phyloP scores from a whole-genome alignment of 257 asterid species.

The Ligustrum vulgare region DNA sequence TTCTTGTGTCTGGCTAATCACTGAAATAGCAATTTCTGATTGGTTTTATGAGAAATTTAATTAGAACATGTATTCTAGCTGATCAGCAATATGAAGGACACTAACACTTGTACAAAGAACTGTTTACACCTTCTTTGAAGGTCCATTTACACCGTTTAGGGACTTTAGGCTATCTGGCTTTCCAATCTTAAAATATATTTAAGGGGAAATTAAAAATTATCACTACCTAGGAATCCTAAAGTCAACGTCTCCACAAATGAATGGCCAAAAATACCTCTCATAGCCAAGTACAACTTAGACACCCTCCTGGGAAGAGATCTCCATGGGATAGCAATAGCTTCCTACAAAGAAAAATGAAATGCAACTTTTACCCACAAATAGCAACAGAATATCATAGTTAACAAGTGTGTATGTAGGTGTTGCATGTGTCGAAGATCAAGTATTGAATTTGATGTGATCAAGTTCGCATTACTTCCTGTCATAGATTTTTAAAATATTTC shows the following conservation, averaged over 20 bases:
- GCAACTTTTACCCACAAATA: slow-evolving; percentile 23
- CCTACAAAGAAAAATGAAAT: slow-evolving; percentile 43
- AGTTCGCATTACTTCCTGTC: not conserved
- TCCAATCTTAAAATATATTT: not conserved
- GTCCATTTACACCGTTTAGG: not conserved
- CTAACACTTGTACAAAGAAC: not conserved
- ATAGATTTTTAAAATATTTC: no score
- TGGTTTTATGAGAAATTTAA: not conserved
- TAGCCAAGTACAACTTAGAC: slow-evolving; percentile 78
- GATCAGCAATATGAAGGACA: not conserved
- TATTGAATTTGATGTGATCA: not conserved
- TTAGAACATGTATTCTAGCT: not conserved
- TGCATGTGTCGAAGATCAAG: not conserved
- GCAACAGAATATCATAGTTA: not conserved
- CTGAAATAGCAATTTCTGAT: not conserved
- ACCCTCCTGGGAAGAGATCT: slow-evolving; percentile 76
- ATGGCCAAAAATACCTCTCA: slow-evolving; percentile 66
- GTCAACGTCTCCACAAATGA: slow-evolving; percentile 14
- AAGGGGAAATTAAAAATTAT: not conserved
- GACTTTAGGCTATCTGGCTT: not conserved
- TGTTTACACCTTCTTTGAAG: not conserved
- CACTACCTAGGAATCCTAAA: slow-evolving; percentile 2
- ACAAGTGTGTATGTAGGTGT: not conserved
- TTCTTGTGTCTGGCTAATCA: not conserved
- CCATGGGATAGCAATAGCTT: slow-evolving; percentile 89